A percentile compares a stretch with the other conserved stretches of the same genome.
Conservation (phyloP, 108 stramenopile genomes). For the Skeletonema marinoi region DNA sequence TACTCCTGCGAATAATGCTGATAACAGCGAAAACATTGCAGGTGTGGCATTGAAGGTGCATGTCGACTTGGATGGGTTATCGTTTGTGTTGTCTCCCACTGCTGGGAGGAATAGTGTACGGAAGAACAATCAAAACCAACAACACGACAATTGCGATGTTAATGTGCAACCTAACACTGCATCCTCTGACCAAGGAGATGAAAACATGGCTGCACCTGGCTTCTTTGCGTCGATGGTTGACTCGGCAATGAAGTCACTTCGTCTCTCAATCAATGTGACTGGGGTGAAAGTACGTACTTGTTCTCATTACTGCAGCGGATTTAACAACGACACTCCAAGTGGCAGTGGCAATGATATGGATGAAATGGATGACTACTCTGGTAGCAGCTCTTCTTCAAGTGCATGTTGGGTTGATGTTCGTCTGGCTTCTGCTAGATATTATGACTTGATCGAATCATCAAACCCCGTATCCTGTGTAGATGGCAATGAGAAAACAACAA, state of each 20-base stretch:
- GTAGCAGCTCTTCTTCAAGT: not conserved
- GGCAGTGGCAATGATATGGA: not conserved
- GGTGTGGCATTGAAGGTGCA: constrained; percentile 29
- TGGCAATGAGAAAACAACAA: constrained; percentile 23
- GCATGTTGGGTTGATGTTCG: constrained; percentile 40
- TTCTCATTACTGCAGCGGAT: constrained; percentile 12
- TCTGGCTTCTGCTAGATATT: constrained; percentile 56
- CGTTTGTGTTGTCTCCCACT: constrained; percentile 21
- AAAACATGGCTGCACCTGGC: constrained; percentile 13
- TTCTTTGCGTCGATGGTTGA: constrained; percentile 41
- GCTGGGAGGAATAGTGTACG: not conserved
- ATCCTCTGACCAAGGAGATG: not conserved
- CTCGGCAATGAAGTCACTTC: constrained; percentile 44
- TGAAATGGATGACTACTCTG: not conserved
- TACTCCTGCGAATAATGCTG: not conserved
- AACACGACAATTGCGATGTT: not conserved
- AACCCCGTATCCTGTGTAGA: not conserved
- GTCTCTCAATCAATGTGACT: constrained; percentile 26
- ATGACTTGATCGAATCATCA: constrained; percentile 48
- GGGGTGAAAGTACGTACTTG: constrained; percentile 21
- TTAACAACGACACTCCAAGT: not conserved
- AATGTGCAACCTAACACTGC: not conserved
- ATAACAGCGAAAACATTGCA: not conserved
- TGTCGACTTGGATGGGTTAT: constrained; percentile 29
- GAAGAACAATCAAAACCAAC: not conserved